Evolutionary conservation across 2,329 filamentous ascomycete species (phyloP), one percentile per base, ranked within the genome.

Genomic region (Colletotrichum eleusines): DNA sequence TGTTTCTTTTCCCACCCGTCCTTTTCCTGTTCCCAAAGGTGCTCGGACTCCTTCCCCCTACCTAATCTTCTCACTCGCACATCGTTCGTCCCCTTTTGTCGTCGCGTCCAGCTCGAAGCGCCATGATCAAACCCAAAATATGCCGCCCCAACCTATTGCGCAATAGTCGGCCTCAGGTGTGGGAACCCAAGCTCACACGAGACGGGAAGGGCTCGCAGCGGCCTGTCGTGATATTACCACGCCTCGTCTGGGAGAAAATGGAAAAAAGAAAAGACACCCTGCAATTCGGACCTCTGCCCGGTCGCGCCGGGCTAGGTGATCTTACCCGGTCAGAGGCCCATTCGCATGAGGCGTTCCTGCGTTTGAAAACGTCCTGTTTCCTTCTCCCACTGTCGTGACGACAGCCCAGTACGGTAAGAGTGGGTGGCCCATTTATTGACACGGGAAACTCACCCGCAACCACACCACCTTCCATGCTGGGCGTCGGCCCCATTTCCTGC

Each of bases 81-180:
- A 57, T 26, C 53, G 20, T 23, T 11, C 31, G 12, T n/a, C 58
- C 44, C 44, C 14, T 44, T 50, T 38, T 38, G 9, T 3, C 3
- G 44, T 23, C 33, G 11, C 3, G 2, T 23, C 31, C 35, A 38
- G 31, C 26, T 12, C 16, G 55, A n/a, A n/a, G 38, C 55, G 38
- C 55, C 55, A 26, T 61, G 42, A 28, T 61, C 58, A 50, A 61
- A 48, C 44, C 44, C 44, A 61, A 50, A 61, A 38, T 50, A n/a
- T 3, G 12, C 6, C 11, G 33, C n/a, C 33, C 33, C 2, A 35
- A 8, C n/a, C 28, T n/a, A 23, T 9, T 55, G 35, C 33, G 33
- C 53, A 38, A 38, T 55, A 38, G 53, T 38, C 12, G 14, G 11
- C 33, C 12, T 2, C 33, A 35, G 35, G 53, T 20, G 11, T 12